Evolutionary conservation across 2,329 filamentous ascomycete species (phyloP).

Genomic region (Venturia aucupariae): DNA sequence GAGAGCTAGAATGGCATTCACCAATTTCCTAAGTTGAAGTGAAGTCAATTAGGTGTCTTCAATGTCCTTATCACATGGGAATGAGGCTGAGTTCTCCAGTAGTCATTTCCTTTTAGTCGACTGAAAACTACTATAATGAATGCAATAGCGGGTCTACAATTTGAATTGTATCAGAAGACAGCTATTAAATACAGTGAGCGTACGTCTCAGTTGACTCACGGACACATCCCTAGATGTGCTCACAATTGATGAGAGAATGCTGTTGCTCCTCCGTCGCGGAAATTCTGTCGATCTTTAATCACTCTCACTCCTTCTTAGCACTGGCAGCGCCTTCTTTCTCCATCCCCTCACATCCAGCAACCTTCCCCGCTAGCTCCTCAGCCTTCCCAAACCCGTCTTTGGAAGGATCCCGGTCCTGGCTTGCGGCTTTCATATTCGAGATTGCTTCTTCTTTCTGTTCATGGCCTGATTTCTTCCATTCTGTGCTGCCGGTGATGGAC

Average conservation of each 20-base stretch:
- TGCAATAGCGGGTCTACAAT: no score
- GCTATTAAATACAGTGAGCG: no score
- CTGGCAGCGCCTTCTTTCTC: conserved; percentile 51
- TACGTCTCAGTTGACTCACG: no score
- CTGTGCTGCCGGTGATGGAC: conserved; percentile 49
- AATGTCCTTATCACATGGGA: no score
- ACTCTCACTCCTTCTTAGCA: conserved; percentile 18
- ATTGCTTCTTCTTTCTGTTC: conserved; percentile 55
- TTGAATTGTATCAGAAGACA: no score
- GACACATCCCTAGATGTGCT: neutral
- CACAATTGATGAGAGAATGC: neutral
- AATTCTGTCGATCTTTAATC: neutral
- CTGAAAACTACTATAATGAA: no score
- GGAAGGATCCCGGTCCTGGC: conserved; percentile 42
- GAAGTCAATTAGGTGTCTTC: no score
- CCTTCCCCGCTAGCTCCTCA: conserved; percentile 56
- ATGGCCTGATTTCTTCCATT: conserved; percentile 56
- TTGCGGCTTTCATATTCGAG: conserved; percentile 52
- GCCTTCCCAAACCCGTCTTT: conserved; percentile 50
- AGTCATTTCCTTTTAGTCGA: no score
- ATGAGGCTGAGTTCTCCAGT: no score
- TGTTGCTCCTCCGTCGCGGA: neutral
- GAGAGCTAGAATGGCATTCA: no score
- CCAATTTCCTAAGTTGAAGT: no score
- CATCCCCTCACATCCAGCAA: conserved; percentile 62